Evolutionary conservation across 257 asterid species (phyloP).

Genomic region (Schizonepeta tenuifolia): DNA sequence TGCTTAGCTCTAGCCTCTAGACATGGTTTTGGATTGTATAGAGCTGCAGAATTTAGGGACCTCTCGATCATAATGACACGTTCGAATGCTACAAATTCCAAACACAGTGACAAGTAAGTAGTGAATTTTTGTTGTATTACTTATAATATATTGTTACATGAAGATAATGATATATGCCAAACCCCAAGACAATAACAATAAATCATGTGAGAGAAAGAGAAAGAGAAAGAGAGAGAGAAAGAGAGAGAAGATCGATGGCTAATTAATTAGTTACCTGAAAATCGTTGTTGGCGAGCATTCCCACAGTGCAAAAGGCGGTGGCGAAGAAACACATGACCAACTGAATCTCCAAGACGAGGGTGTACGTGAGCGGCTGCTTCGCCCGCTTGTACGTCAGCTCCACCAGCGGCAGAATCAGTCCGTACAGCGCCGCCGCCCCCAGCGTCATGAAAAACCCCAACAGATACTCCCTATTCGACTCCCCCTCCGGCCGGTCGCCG

Average conservation of each 20-base stretch:
- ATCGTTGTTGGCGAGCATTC: conserved; percentile 13
- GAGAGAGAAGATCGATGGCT: too few species aligned
- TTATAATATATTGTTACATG: too few species aligned
- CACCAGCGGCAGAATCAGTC: conserved; percentile 15
- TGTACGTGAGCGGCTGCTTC: conserved; percentile 14
- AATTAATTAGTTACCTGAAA: neutral
- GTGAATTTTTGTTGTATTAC: too few species aligned
- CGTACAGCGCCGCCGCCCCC: conserved; percentile 24
- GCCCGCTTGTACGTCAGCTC: conserved; percentile 22
- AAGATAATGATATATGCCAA: too few species aligned
- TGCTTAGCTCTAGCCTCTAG: too few species aligned
- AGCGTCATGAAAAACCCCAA: conserved; percentile 23
- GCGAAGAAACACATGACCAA: conserved; percentile 21
- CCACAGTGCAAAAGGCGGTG: neutral
- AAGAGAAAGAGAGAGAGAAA: too few species aligned
- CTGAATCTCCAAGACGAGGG: conserved; percentile 7
- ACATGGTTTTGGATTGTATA: too few species aligned
- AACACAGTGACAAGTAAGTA: too few species aligned
- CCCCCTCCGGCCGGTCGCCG: conserved; percentile 39
- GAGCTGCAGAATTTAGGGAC: too few species aligned
- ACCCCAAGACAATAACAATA: neutral
- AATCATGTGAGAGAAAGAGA: neutral
- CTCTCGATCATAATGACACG: too few species aligned
- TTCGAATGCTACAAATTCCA: too few species aligned
- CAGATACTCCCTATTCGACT: conserved; percentile 24